Evolutionary conservation across 306 rosid genomes (phyloP), one percentile per base, ranked within the genome.

Genomic region (Amphicarpaea edgeworthii): DNA sequence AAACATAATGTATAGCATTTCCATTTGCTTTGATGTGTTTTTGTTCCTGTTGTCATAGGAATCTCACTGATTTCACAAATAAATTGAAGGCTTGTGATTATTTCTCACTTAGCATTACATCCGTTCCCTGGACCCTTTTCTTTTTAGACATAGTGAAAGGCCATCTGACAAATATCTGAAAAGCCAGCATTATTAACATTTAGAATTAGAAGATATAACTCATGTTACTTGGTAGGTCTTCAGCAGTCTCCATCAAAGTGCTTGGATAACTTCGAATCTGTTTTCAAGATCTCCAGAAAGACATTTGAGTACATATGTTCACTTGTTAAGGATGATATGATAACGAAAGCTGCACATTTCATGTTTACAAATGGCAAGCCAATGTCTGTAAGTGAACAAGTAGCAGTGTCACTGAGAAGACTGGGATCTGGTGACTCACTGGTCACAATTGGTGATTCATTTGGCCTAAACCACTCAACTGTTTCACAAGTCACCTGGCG

Each of bases 401-500:
- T 90, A 20, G 97, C 93, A 38, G 96, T 91, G 81, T 96, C 97
- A 50, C 55, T 91, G 58, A 88, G 98, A 85, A 90, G 97, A 79
- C 81, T 91, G 45, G 90, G 97, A 78, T 90, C 98, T 0, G 97
- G 98, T 8, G 98, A 93, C 54, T 91, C 98, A 16, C 86, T 93
- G 15, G 97, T 86, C 79, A 76, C 86, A 15, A 80, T 91, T 16
- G 97, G 96, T 0, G 91, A 87, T 71, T 73, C 86, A 10, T 86
- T 90, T 68, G 93, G 96, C 45, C 57, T 92, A 81, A 91, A 82
- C 89, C 96, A 92, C 86, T 88, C 97, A 58, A 90, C 95, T 4
- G 97, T 94, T 73, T 86, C 96, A 15, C 96, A 91, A 86, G 84
- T 90, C 66, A 94, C 97, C 50, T 90, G 97, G 97, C 79, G 88